Conservation (phyloP, 805 yeast genomes). For the Teunomyces funiuensis region DNA sequence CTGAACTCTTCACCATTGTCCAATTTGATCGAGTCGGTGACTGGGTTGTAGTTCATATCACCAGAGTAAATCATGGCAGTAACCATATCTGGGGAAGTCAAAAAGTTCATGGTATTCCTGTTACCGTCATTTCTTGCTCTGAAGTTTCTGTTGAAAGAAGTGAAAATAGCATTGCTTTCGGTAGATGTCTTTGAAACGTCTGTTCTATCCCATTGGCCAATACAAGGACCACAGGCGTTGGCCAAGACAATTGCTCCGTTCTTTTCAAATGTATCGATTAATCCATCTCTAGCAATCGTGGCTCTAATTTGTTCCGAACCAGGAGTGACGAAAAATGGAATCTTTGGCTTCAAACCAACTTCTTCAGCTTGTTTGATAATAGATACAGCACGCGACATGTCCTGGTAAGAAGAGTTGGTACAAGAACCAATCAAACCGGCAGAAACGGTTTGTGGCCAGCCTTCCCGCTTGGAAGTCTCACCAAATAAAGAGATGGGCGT, state of each 20-base stretch:
- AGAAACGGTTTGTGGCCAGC: conserved; percentile 90
- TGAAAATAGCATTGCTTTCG: conserved; percentile 85
- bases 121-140: conserved; percentile 98
- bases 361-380: conserved; percentile 86
- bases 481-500: conserved; percentile 89
- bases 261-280: conserved; percentile 81
- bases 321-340: conserved; percentile 89
- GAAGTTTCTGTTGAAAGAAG: conserved; percentile 97
- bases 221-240: conserved; percentile 99
- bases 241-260: conserved; percentile 94
- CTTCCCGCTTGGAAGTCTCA: conserved; percentile 77
- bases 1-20: conserved; percentile 71
- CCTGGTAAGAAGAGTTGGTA: conserved; percentile 98
- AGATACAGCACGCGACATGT: conserved; percentile 95
- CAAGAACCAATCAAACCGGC: conserved; percentile 98
- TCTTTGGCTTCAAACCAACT: conserved; percentile 89
- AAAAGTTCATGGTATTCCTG: conserved; percentile 94
- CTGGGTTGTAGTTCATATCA: conserved; percentile 86
- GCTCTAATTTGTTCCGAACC: conserved; percentile 99
- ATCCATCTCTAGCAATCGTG: conserved; percentile 95
- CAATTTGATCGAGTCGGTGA: conserved; percentile 76
- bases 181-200: conserved; percentile 65
- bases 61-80: conserved; percentile 97
- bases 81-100: conserved; percentile 98
- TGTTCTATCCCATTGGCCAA: conserved; percentile 98